These are phyloP conservation scores for Cadophora sp. DNA, from an alignment of 2,329 filamentous ascomycete genomes.

Conservation along the genomic window DNA sequence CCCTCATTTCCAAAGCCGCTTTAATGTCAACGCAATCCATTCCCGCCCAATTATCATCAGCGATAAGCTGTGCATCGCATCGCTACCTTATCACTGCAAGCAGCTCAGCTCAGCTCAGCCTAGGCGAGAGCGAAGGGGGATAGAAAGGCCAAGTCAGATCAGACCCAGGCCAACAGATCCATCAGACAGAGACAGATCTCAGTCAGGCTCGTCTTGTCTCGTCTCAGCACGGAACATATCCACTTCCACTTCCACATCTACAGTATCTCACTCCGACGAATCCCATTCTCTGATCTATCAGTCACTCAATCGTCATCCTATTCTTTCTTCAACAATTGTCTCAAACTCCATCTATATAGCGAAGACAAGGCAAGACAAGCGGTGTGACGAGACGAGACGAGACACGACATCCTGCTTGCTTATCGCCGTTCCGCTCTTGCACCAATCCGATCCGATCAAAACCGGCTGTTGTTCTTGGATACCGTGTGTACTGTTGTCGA, in stretches of 20 bases:
- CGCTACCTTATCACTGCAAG: background rate
- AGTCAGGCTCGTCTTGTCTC: background rate
- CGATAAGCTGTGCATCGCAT: background rate
- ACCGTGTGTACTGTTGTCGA: background rate
- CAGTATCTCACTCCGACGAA: background rate
- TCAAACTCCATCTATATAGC: background rate
- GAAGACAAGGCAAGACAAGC: background rate
- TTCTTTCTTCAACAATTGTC: background rate
- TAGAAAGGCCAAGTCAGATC: constrained; percentile 8
- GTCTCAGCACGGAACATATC: constrained; percentile 11
- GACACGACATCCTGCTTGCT: constrained; percentile 17
- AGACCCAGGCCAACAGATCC: background rate
- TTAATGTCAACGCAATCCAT: background rate
- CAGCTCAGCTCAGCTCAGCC: background rate
- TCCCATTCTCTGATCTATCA: background rate
- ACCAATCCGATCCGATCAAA: background rate
- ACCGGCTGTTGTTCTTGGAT: background rate
- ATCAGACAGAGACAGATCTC: background rate
- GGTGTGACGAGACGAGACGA: constrained; percentile 23
- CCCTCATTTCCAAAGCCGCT: constrained; percentile 15
- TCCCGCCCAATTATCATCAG: background rate
- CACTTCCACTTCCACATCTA: background rate
- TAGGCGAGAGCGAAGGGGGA: background rate
- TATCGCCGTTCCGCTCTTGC: background rate
- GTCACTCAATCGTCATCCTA: background rate